Evolutionary conservation across 495 filamentous ascomycete species (phyloP).

Genomic region (Neurospora intermedia): DNA sequence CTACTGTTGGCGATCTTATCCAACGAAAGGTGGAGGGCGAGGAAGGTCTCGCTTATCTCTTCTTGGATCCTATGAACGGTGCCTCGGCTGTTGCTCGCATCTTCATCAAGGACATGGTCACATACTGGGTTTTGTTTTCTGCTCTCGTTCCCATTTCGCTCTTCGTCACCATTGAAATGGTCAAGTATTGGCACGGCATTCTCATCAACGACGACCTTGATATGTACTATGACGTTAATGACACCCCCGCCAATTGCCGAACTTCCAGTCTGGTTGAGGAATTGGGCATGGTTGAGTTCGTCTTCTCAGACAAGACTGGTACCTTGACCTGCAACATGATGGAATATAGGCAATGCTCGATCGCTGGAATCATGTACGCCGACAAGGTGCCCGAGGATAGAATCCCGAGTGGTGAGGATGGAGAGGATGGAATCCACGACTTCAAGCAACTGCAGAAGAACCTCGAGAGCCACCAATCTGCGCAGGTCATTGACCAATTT

Average conservation of each 20-base stretch:
- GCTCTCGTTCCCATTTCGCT: conserved; percentile 94
- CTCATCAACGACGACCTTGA: conserved; percentile 96
- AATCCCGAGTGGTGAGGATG: conserved; percentile 64
- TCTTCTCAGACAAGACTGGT: conserved; percentile 98
- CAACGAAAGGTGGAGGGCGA: conserved; percentile 47
- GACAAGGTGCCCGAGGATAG: conserved; percentile 91
- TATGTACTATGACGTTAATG: conserved; percentile 92
- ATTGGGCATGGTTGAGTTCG: conserved; percentile 94
- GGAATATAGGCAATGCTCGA: conserved; percentile 94
- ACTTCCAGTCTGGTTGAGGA: conserved; percentile 97
- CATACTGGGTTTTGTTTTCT: conserved; percentile 98
- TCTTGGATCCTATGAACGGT: conserved; percentile 38
- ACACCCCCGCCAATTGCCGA: conserved; percentile 90
- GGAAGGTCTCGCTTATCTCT: conserved; percentile 57
- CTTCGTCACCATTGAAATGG: conserved; percentile 94
- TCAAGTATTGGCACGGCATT: conserved; percentile 96
- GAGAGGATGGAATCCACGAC: conserved; percentile 75
- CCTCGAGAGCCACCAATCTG: conserved; percentile 53
- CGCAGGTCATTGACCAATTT: conserved; percentile 76
- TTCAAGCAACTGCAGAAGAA: conserved; percentile 72
- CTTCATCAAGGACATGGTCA: conserved; percentile 92
- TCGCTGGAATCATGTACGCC: conserved; percentile 87
- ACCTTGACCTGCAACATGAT: conserved; percentile 99
- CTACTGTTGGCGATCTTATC: conserved; percentile 83
- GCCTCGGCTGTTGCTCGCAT: conserved; percentile 52